Base-by-base conservation (phyloP, 345 rosid species). In the Lepidium sativum region DNA sequence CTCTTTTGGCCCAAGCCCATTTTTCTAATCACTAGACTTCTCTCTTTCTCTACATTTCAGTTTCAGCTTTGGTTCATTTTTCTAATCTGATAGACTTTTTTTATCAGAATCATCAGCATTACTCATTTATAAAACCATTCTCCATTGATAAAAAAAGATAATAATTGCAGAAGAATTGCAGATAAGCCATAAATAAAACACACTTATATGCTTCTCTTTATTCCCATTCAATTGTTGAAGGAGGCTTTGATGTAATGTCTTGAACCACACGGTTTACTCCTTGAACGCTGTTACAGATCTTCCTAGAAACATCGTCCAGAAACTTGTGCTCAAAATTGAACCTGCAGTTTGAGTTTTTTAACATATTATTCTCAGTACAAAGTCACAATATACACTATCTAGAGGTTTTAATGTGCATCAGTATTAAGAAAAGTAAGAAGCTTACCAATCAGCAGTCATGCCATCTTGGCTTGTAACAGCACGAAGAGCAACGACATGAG, bases 391-490 rank as follows among this genome's bases (percentile, higher is more conserved):
- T 27, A 39, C 17, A 40, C 29, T 25, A 33, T 4, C 15, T n/a
- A 55, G 18, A 7, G 2, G 63, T 7, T 53, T 56, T 17, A 15
- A 38, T 21, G 39, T 13, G 37, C 40, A 70, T 47, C 0, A 0
- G 25, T 44, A 37, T 8, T 1, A 34, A 12, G 61, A 53, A 27
- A 23, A 2, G 65, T 41, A 18, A 60, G 71, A 63, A 50, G 66
- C 48, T 83, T 60, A 95, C 99, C 99, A 91, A 65, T 95, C 99
- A 41, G 99, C 97, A 8, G 97, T 95, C 99, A 95, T 95, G 68
- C 99, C 99, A 35, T 95, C 97, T 83, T 95, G 94, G 81, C 99
- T 95, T 41, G 96, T 95, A 56, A 95, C 99, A 37, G 99, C 99
- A 42, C 99, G 82, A 35, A 95, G 95, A 79, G 97, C 96, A 77